Percentiles rank a stretch among this genome's conserved stretches.
Evolutionary conservation across 2,329 filamentous ascomycete species (phyloP).

Genomic region (Gaeumannomyces sp.): DNA sequence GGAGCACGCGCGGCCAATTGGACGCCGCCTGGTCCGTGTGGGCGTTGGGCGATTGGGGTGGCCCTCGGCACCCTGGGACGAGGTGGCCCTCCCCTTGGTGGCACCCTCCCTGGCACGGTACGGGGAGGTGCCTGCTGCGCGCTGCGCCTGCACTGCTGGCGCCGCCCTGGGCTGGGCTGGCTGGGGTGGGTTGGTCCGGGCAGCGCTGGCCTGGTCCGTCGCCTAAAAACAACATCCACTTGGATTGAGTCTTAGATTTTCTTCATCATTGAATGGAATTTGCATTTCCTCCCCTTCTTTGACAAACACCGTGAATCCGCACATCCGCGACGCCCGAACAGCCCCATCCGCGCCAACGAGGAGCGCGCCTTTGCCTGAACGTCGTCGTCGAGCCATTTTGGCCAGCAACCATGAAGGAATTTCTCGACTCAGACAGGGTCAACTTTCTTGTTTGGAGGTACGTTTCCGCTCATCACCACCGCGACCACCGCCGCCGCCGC

Average conservation of each 20-base stretch:
- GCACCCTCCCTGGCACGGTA: no score
- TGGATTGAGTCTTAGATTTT: conserved; percentile 15
- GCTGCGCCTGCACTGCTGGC: conserved; percentile 5
- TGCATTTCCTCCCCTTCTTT: conserved; percentile 10
- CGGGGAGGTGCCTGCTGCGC: conserved; percentile 2
- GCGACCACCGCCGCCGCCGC: no score
- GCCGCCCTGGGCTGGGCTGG: conserved; percentile 1
- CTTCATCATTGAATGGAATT: conserved; percentile 12
- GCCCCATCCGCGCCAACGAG: neutral
- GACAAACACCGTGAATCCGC: conserved; percentile 1
- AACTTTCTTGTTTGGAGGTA: conserved; percentile 69
- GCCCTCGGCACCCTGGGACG: no score
- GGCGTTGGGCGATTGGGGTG: no score
- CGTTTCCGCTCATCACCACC: conserved; percentile 23
- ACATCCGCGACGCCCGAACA: neutral
- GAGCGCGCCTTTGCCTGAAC: no score
- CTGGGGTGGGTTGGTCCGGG: no score
- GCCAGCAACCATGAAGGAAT: conserved; percentile 47
- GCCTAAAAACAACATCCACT: conserved; percentile 15
- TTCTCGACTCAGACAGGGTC: conserved; percentile 60
- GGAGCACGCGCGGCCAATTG: no score
- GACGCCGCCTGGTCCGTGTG: no score
- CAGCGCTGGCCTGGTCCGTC: conserved; percentile 9
- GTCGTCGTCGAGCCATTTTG: no score
- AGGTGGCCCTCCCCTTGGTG: no score